Evolutionary conservation across 257 asterid species (phyloP).

Genomic region (Prunella vulgaris): DNA sequence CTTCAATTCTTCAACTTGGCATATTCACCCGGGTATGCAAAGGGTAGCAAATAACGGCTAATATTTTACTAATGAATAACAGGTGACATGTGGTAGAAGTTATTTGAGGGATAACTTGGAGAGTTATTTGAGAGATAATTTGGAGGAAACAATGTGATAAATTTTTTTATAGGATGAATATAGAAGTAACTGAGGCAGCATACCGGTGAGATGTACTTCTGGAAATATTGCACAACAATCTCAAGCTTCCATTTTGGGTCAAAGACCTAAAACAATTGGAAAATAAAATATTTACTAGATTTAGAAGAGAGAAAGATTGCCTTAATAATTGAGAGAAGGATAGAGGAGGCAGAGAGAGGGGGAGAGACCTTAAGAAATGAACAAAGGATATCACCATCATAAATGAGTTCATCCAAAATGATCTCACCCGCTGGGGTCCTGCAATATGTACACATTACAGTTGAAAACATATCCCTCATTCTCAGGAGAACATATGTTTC

Average conservation of each 20-base stretch:
- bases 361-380: constrained; percentile 90
- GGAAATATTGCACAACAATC: constrained; percentile 63
- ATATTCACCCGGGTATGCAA: background rate
- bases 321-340: background rate
- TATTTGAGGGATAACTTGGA: background rate
- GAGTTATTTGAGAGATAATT: too few species aligned
- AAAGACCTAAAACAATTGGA: constrained; percentile 46
- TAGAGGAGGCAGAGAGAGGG: too few species aligned
- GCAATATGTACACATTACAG: too few species aligned
- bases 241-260: constrained; percentile 71
- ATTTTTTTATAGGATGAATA: constrained; percentile 5
- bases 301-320: background rate
- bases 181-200: constrained; percentile 14
- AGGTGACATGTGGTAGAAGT: constrained; percentile 6
- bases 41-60: constrained; percentile 4
- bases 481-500: background rate
- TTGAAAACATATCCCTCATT: constrained; percentile 9
- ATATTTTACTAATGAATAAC: too few species aligned
- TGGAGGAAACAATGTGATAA: background rate
- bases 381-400: constrained; percentile 44
- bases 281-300: constrained; percentile 4
- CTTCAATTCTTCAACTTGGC: background rate
- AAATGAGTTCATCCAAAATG: constrained; percentile 72
- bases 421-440: constrained; percentile 76
- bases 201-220: constrained; percentile 78